Evolutionary conservation across 2,329 filamentous ascomycete genomes (phyloP), one percentile per base, ranked within the genome.

Genomic region (Orbilia oligospora): DNA sequence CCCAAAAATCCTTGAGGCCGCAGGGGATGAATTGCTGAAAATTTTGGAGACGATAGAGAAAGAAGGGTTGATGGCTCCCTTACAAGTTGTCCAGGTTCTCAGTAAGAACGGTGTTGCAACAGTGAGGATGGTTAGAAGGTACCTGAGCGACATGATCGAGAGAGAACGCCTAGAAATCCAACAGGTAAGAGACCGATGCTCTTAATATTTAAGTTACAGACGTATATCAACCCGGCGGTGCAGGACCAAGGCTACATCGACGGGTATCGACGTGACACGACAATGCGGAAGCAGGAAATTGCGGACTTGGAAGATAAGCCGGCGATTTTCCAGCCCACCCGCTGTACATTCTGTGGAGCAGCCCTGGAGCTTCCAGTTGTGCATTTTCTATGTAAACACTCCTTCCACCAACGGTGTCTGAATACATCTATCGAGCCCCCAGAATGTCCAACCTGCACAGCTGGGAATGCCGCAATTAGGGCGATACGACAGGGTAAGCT

Each of bases 361-460:
- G 88, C 89, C 27, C 87, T 98, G 18, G 94, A 97, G 81, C 87
- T 98, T 12, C 96, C 96, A 0, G 93, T 91, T 0, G 94, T 99
- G 58, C 96, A 99, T 83, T 99, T 99, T 84, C 85, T 99, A 80
- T 99, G 96, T 86, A 97, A 97, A 84, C 96, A 99, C 84, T 94
- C 91, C 78, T 99, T 97, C 87, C 96, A 99, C 83, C 93, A 97
- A 85, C 88, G 93, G 55, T 99, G 95, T 84, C 86, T 99, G 49
- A 92, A 93, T 2, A 85, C 86, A 33, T 87, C 88, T 22, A 86
- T 87, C 10, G 90, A 91, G 65, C 87, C 89, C 9, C 88, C 91
- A 0, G 94, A 97, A 84, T 99, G 96, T 83, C 94, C 95, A 9
- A 88, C 93, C 38, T 99, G 96, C 82, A 90, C 92, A 27, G 88